Evolutionary conservation across 768 basidiomycete genomes (phyloP).

Genomic region (Suillus fuscotomentosus): DNA sequence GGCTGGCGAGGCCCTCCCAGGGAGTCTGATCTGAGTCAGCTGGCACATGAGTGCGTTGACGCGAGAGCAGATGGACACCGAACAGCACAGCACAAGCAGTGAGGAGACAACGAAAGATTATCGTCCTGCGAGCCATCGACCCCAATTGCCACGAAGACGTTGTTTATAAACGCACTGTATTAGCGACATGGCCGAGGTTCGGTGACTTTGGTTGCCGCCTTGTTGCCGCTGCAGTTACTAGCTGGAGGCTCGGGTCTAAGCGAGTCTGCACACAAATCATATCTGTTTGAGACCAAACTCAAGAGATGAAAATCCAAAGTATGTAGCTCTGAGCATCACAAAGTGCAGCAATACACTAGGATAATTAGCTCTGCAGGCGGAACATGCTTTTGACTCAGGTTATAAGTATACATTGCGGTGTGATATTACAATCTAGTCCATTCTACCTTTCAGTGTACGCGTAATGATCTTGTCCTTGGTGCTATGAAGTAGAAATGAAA

Average conservation of each 20-base stretch:
- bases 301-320: neutral
- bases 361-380: neutral
- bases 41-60: neutral
- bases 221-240: neutral
- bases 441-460: constrained; percentile 84
- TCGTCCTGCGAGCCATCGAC: neutral
- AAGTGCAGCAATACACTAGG: neutral
- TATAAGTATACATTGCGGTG: neutral
- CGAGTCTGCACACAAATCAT: neutral
- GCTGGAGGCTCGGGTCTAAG: neutral
- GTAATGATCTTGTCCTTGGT: constrained; percentile 78
- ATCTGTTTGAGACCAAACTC: neutral
- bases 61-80: neutral
- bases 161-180: neutral
- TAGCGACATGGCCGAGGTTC: neutral
- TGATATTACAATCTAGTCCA: constrained; percentile 61
- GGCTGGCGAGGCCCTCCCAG: constrained; percentile 14
- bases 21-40: neutral
- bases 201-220: neutral
- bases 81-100: neutral
- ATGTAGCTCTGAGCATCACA: neutral
- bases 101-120: neutral
- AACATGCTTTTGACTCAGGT: neutral
- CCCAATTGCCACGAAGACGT: neutral
- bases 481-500: constrained; percentile 32